phyloP scores from a whole-genome alignment of 139 green algal genomes.

The Volvox reticuliferus region DNA sequence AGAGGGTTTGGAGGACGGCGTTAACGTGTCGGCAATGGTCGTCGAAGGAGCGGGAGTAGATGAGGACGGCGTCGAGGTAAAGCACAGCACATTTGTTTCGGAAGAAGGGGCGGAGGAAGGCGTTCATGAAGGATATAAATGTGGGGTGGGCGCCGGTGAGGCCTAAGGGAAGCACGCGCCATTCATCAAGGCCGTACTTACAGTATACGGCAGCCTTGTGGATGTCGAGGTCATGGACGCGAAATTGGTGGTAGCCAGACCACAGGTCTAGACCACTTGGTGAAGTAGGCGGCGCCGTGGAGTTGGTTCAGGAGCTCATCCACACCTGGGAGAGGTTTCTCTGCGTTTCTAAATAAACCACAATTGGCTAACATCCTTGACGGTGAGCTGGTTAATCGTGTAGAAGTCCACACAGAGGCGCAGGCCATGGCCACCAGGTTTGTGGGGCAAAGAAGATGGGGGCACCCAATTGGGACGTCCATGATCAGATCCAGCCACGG shows the following conservation, averaged over 20 bases:
- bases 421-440: conserved; percentile 1
- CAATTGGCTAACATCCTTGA: no score
- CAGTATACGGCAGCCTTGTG: background rate
- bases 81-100: background rate
- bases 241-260: conserved; percentile 52
- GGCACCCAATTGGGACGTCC: conserved; percentile 59
- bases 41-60: conserved; percentile 55
- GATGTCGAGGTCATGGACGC: conserved; percentile 21
- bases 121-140: conserved; percentile 68
- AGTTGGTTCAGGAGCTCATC: conserved; percentile 69
- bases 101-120: background rate
- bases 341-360: no score
- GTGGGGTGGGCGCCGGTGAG: conserved; percentile 73
- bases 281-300: conserved; percentile 58
- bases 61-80: conserved; percentile 56
- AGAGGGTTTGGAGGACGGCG: conserved; percentile 47
- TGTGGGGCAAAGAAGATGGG: conserved; percentile 70
- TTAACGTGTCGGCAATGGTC: conserved; percentile 65
- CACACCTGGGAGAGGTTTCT: conserved; percentile 58
- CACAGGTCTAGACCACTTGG: conserved; percentile 65
- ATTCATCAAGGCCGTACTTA: background rate
- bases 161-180: conserved; percentile 47
- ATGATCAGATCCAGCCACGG: conserved; percentile 45
- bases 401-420: conserved; percentile 44
- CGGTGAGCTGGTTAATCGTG: conserved; percentile 35